A percentile compares a stretch with the other conserved stretches of the same genome.
These are phyloP conservation scores for Ramaria rubella DNA, from an alignment of 768 basidiomycete genomes.

Conservation along the genomic window DNA sequence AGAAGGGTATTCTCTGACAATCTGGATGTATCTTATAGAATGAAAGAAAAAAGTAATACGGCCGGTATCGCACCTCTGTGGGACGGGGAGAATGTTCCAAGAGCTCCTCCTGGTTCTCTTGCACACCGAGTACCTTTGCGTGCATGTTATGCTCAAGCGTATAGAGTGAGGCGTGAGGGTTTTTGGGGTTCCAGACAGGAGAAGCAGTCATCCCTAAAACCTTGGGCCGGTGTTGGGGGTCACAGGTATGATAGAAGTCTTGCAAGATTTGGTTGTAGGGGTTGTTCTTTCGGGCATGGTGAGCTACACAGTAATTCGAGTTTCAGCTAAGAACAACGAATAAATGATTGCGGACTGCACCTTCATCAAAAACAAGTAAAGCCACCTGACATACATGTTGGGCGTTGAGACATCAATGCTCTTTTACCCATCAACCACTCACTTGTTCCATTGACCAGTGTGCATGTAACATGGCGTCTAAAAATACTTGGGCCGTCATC, in stretches of 20 bases:
- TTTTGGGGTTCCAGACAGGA: slow-evolving; percentile 75
- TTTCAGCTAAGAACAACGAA: slow-evolving; percentile 1
- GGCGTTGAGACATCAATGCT: not conserved
- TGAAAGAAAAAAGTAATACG: not conserved
- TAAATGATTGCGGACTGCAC: slow-evolving; percentile 16
- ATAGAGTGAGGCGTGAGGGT: slow-evolving; percentile 55
- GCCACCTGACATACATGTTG: slow-evolving; percentile 41
- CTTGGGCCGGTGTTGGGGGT: slow-evolving; percentile 49
- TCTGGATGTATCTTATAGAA: slow-evolving; percentile 28
- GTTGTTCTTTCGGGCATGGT: slow-evolving; percentile 50
- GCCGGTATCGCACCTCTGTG: slow-evolving; percentile 44
- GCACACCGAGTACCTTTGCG: slow-evolving; percentile 69
- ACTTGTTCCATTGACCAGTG: slow-evolving; percentile 69
- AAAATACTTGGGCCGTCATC: slow-evolving; percentile 84
- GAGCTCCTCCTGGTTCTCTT: slow-evolving; percentile 62
- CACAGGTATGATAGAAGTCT: slow-evolving; percentile 44
- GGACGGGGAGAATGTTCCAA: slow-evolving; percentile 55
- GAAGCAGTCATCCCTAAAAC: slow-evolving; percentile 94
- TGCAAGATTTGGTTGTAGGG: slow-evolving; percentile 54
- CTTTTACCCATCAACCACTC: not conserved
- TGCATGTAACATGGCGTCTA: slow-evolving; percentile 75
- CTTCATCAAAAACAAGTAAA: slow-evolving; percentile 51
- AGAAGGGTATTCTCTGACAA: slow-evolving; percentile 49
- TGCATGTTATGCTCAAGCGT: slow-evolving; percentile 65
- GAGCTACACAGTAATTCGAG: slow-evolving; percentile 20